Evolutionary conservation across 306 rosid species (phyloP).

Genomic region (Nissolia schottii): DNA sequence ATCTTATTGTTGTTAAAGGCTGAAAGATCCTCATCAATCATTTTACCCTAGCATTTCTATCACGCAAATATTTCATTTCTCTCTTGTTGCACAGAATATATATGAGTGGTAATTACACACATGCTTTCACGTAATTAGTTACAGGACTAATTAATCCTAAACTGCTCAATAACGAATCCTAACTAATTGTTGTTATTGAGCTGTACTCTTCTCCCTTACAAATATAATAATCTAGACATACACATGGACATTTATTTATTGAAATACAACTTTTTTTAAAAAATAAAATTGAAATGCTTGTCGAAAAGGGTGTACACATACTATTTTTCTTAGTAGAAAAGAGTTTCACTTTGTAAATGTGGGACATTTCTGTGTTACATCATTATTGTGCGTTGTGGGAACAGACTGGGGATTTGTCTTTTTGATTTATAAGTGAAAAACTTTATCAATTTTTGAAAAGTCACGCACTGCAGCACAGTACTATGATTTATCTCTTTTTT

Average conservation of each 20-base stretch:
- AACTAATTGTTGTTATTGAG: too few species aligned
- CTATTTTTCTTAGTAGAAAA: too few species aligned
- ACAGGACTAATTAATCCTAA: too few species aligned
- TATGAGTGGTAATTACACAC: neutral
- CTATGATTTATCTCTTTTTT: neutral
- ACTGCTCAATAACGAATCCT: too few species aligned
- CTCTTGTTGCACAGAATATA: too few species aligned
- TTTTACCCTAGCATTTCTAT: neutral
- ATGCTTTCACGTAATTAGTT: too few species aligned
- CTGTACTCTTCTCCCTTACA: too few species aligned
- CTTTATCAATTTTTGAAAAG: constrained; percentile 2
- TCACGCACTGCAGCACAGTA: neutral
- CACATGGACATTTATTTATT: too few species aligned
- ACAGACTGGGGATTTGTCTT: constrained; percentile 1
- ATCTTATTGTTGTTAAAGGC: neutral
- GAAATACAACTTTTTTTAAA: too few species aligned
- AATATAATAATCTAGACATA: too few species aligned
- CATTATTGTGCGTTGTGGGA: neutral
- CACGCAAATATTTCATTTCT: neutral
- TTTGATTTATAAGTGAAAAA: neutral
- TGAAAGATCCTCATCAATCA: constrained; percentile 22
- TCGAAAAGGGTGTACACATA: too few species aligned
- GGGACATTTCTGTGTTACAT: neutral
- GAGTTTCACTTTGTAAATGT: constrained; percentile 15
- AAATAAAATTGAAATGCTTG: too few species aligned